Evolutionary conservation across 495 filamentous ascomycete species (phyloP).

Genomic region (Penicillium goetzii): DNA sequence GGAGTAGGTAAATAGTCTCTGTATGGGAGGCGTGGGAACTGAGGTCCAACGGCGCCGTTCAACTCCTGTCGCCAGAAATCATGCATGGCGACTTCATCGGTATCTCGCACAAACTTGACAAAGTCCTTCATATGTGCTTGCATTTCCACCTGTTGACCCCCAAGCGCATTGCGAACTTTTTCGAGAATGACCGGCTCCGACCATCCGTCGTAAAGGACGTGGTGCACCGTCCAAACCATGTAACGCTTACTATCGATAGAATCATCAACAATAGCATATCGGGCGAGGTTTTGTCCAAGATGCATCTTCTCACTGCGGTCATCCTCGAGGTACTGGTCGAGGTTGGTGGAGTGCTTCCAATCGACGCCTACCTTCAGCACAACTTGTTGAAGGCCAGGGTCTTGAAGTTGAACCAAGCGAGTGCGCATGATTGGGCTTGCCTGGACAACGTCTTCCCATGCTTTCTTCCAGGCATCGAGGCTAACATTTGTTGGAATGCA

Average conservation of each 20-base stretch:
- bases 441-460: conserved; percentile 52
- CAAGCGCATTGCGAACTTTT: conserved; percentile 49
- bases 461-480: conserved; percentile 46
- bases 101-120: conserved; percentile 43
- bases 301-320: conserved; percentile 54
- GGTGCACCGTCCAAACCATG: conserved; percentile 67
- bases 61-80: conserved; percentile 53
- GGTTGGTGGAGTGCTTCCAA: conserved; percentile 45
- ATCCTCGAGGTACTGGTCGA: conserved; percentile 52
- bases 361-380: conserved; percentile 51
- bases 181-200: conserved; percentile 60
- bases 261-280: conserved; percentile 55
- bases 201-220: conserved; percentile 73
- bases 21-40: conserved; percentile 61
- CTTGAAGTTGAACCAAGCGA: conserved; percentile 58
- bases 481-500: conserved; percentile 41
- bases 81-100: conserved; percentile 40
- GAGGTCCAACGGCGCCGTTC: conserved; percentile 53
- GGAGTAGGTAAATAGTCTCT: conserved; percentile 58
- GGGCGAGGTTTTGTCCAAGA: conserved; percentile 58
- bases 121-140: conserved; percentile 47
- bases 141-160: conserved; percentile 22
- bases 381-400: conserved; percentile 61
- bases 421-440: conserved; percentile 61
- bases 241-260: conserved; percentile 37